Evolutionary conservation across 2,329 filamentous ascomycete species (phyloP).

Genomic region (Neofusicoccum parvum): DNA sequence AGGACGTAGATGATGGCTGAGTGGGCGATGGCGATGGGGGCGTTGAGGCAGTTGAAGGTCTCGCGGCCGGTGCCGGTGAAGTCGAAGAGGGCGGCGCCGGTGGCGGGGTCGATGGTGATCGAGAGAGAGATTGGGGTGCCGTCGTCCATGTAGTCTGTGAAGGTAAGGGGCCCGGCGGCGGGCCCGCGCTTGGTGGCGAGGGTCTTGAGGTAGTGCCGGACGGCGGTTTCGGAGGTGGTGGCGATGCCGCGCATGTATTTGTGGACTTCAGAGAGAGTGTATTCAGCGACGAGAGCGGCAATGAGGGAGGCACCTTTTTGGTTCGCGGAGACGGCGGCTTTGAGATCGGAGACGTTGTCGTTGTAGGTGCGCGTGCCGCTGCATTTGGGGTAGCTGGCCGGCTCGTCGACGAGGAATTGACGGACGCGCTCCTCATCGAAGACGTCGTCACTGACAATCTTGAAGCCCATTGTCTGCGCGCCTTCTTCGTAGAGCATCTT

Average conservation of each 20-base stretch:
- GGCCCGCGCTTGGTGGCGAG: neutral
- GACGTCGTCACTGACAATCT: constrained; percentile 31
- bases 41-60: constrained; percentile 39
- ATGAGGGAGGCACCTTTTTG: constrained; percentile 22
- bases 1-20: constrained; percentile 35
- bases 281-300: constrained; percentile 20
- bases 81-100: constrained; percentile 41
- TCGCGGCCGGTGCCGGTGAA: constrained; percentile 45
- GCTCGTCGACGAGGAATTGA: constrained; percentile 34
- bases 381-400: constrained; percentile 42
- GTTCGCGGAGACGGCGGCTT: constrained; percentile 24
- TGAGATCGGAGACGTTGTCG: constrained; percentile 25
- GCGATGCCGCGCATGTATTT: constrained; percentile 25
- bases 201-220: constrained; percentile 19
- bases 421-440: constrained; percentile 40
- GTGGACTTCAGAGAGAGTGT: constrained; percentile 18
- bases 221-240: constrained; percentile 23
- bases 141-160: constrained; percentile 46
- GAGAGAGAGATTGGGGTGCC: constrained; percentile 39
- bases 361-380: constrained; percentile 34
- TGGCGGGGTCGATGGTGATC: constrained; percentile 35
- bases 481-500: constrained; percentile 50
- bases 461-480: constrained; percentile 36
- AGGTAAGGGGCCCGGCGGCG: constrained; percentile 6
- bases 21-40: constrained; percentile 41